Evolutionary conservation across 2,329 filamentous ascomycete species (phyloP).

Genomic region (Colletotrichum kahawae): DNA sequence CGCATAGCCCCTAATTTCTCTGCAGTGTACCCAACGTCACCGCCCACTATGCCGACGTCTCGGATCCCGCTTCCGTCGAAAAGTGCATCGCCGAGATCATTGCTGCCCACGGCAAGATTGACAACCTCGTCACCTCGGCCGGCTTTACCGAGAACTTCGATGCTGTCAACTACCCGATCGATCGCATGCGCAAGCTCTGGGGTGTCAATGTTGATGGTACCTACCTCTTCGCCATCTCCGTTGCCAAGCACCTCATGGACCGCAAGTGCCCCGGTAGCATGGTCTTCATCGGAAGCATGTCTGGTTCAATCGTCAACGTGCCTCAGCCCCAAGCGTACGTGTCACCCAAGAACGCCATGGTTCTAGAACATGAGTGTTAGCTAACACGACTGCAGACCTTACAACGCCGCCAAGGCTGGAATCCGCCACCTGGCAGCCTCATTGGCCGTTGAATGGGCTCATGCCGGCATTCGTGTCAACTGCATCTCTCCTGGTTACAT

Average conservation of each 20-base stretch:
- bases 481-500: constrained; percentile 97
- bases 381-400: constrained; percentile 58
- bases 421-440: constrained; percentile 87
- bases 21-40: constrained; percentile 79
- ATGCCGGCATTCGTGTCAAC: constrained; percentile 88
- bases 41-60: constrained; percentile 88
- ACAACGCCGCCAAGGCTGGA: constrained; percentile 92
- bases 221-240: constrained; percentile 83
- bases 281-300: constrained; percentile 96
- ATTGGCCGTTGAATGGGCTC: constrained; percentile 92
- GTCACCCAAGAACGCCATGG: background rate
- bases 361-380: background rate
- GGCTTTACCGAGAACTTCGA: constrained; percentile 97
- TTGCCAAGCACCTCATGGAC: constrained; percentile 88
- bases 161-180: constrained; percentile 87
- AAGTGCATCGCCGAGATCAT: constrained; percentile 74
- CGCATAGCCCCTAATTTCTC: background rate
- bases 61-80: constrained; percentile 79
- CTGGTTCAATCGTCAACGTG: constrained; percentile 90
- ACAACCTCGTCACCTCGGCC: constrained; percentile 93
- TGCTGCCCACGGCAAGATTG: constrained; percentile 77
- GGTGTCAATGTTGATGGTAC: constrained; percentile 92
- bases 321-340: constrained; percentile 84
- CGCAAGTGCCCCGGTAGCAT: constrained; percentile 82
- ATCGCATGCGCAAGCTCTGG: constrained; percentile 93